Conservation (phyloP, 352 stramenopile species). For the Globisporangium canariense region DNA sequence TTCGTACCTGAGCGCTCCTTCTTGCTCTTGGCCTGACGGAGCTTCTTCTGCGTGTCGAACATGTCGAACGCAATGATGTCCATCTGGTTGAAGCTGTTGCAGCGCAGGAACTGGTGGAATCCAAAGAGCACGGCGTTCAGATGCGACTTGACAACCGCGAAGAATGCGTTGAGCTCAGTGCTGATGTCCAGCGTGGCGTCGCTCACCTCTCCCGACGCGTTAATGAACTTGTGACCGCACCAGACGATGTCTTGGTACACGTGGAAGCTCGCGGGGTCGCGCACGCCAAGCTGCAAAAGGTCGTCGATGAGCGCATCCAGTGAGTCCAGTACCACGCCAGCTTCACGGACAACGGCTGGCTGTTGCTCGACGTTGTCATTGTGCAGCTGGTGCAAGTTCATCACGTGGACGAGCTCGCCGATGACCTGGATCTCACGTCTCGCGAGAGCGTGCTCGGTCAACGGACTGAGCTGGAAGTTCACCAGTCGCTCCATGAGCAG, state of each 20-base stretch:
- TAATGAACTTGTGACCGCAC: constrained; percentile 64
- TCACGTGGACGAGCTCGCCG: constrained; percentile 43
- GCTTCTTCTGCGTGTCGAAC: constrained; percentile 68
- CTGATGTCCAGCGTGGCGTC: constrained; percentile 12
- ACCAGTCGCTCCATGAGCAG: constrained; percentile 64
- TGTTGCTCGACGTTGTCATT: not conserved
- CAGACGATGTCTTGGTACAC: constrained; percentile 87
- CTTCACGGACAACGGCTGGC: constrained; percentile 13
- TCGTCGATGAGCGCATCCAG: constrained; percentile 59
- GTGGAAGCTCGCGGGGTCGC: constrained; percentile 60
- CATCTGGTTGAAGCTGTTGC: constrained; percentile 76
- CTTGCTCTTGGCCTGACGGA: constrained; percentile 34
- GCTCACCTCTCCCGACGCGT: constrained; percentile 7
- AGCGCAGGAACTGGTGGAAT: constrained; percentile 76
- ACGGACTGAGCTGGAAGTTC: constrained; percentile 71
- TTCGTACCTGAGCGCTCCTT: not conserved
- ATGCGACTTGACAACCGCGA: constrained; percentile 53
- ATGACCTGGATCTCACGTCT: constrained; percentile 67
- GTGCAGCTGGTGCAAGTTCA: constrained; percentile 47
- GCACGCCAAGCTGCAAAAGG: constrained; percentile 47
- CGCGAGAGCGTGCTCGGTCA: constrained; percentile 66
- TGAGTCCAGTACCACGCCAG: constrained; percentile 33
- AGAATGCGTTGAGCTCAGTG: constrained; percentile 46
- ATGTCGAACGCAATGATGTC: constrained; percentile 71
- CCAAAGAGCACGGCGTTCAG: constrained; percentile 63